A percentile compares a stretch with the other conserved stretches of the same genome.
Conservation (phyloP, 2,329 filamentous ascomycete genomes). For the Colletotrichum incanum region DNA sequence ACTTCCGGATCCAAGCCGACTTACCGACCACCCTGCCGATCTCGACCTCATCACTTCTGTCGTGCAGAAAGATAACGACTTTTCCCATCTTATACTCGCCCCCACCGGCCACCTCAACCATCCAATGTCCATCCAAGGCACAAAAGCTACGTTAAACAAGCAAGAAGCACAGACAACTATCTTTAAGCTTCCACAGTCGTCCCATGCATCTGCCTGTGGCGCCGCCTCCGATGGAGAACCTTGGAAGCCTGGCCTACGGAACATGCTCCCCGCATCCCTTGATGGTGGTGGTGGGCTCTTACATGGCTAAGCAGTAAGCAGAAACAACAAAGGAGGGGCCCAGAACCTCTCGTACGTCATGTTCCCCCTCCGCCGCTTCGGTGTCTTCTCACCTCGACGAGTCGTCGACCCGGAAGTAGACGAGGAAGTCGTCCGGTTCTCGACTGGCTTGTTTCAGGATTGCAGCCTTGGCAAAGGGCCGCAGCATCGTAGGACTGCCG, state of each 20-base stretch:
- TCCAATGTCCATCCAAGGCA: slow-evolving; percentile 16
- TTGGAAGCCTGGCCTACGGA: slow-evolving; percentile 9
- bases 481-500: background rate
- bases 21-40: slow-evolving; percentile 6
- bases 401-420: background rate
- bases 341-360: slow-evolving; percentile 19
- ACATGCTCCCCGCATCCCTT: slow-evolving; percentile 14
- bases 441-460: slow-evolving; percentile 18
- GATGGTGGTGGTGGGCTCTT: slow-evolving; percentile 1
- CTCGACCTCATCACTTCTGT: background rate
- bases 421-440: slow-evolving; percentile 16
- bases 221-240: slow-evolving; percentile 3
- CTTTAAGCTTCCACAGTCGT: slow-evolving; percentile 17
- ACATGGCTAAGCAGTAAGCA: background rate
- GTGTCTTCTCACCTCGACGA: slow-evolving; percentile 1
- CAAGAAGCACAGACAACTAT: slow-evolving; percentile 5
- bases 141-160: slow-evolving; percentile 7
- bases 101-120: background rate
- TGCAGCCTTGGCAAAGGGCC: slow-evolving; percentile 24
- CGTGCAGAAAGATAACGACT: background rate
- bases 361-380: background rate
- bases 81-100: background rate
- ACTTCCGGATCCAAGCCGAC: slow-evolving; percentile 18
- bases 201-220: slow-evolving; percentile 8
- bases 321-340: slow-evolving; percentile 15